Base-by-base conservation (phyloP, 2,329 filamentous ascomycete genomes). In the Ophiobolus disseminans region DNA sequence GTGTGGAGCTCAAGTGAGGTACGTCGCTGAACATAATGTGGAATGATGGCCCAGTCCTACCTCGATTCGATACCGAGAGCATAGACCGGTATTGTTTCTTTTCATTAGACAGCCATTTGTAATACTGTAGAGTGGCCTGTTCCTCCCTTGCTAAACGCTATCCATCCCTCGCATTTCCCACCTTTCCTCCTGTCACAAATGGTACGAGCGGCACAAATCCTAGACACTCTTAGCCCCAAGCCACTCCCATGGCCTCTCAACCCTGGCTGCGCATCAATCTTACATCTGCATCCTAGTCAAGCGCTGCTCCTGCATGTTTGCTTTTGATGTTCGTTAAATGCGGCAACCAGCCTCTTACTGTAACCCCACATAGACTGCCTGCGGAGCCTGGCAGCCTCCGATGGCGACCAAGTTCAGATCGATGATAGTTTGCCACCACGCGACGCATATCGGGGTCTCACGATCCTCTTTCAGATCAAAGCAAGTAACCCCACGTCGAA, bases 1-100 rank as follows among this genome's bases (percentile, higher is more conserved):
- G 60, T 25, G 57, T 58, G 10, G 60, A 60, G 23, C 38, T 42
- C 14, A 55, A 57, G 16, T 61, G 68, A 23, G 50, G 51, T 4
- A 36, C 64, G 8, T 53, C 57, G 16, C 43, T 68, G n/a, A n/a
- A 48, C 55, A 65, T 40, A 38, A 53, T 36, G 37, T 65, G 36
- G 49, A 39, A 16, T 35, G 8, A 32, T 13, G 30, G 30, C 30
- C 8, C 30, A 14, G 16, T 8, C 30, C 30, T 14, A 3, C 7
- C n/a, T 13, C n/a, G n/a, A n/a, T n/a, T 13, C 30, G 30, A 3
- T 3, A 32, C 23, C 23, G 23, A 7, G n/a, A 13, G 13, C 10
- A 23, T 45, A 5, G 8, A 36, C 25, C 31, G 40, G 20, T 40
- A 22, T 53, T 44, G 37, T 32, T 43, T 49, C 30, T 17, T 39